These are phyloP conservation scores for Blastobotrys ciferrii DNA, from an alignment of 1,139 yeast genomes.

Conservation along the genomic window DNA sequence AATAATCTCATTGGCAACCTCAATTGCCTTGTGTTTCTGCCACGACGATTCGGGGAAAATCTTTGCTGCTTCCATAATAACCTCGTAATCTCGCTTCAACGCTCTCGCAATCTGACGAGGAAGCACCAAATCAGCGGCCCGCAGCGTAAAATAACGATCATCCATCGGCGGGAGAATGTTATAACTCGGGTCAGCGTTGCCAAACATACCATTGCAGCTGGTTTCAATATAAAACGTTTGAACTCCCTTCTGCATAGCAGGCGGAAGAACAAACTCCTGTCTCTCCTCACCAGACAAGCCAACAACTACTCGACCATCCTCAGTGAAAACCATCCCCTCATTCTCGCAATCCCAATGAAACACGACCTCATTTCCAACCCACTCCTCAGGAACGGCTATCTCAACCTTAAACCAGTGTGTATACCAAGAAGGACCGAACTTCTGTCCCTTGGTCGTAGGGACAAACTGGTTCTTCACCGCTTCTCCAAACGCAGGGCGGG, in stretches of 20 bases:
- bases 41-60: constrained; percentile 70
- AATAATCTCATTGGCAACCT: constrained; percentile 76
- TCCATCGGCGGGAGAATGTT: constrained; percentile 53
- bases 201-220: constrained; percentile 96
- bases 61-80: constrained; percentile 84
- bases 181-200: constrained; percentile 54
- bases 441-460: constrained; percentile 62
- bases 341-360: constrained; percentile 85
- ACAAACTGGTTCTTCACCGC: constrained; percentile 61
- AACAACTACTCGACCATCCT: constrained; percentile 66
- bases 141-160: constrained; percentile 65
- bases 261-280: constrained; percentile 71
- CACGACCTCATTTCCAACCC: constrained; percentile 53
- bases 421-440: constrained; percentile 96
- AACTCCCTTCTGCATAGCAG: constrained; percentile 42
- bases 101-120: constrained; percentile 84
- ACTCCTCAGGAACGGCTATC: constrained; percentile 55
- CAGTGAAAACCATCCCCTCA: constrained; percentile 77
- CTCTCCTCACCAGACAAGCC: constrained; percentile 89
- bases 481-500: constrained; percentile 72
- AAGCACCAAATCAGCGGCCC: constrained; percentile 73
- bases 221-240: constrained; percentile 74
- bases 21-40: constrained; percentile 82
- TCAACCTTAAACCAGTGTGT: constrained; percentile 87
- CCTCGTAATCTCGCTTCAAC: constrained; percentile 76